phyloP scores from a whole-genome alignment of 192 early-diverging fungal genomes.

The Glomus cerebriforme region DNA sequence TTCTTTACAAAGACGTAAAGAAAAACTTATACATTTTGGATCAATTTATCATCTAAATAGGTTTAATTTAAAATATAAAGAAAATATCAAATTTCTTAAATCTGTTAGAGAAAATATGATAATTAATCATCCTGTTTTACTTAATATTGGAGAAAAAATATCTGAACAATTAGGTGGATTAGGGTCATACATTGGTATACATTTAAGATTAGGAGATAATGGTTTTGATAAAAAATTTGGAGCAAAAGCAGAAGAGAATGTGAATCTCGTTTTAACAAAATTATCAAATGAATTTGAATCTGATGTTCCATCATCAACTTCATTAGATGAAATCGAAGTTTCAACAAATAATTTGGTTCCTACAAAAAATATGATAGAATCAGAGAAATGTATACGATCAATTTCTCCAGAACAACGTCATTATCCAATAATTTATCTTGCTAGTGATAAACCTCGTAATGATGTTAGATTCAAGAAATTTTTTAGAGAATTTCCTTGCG shows the following conservation, averaged over 20 bases:
- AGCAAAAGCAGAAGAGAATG: constrained; percentile 43
- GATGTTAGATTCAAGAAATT: constrained; percentile 12
- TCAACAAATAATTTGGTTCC: not conserved
- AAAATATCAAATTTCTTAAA: constrained; percentile 42
- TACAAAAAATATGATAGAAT: not conserved
- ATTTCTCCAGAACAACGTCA: not conserved
- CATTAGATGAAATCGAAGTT: not conserved
- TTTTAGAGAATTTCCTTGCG: constrained; percentile 47
- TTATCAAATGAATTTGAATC: not conserved
- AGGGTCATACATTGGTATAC: constrained; percentile 50
- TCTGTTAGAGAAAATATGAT: constrained; percentile 54
- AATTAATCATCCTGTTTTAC: constrained; percentile 48
- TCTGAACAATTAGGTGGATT: constrained; percentile 52
- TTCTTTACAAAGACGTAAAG: constrained; percentile 38
- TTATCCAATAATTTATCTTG: constrained; percentile 39
- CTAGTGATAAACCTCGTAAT: constrained; percentile 40
- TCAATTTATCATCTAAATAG: constrained; percentile 52
- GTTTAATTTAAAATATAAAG: constrained; percentile 48
- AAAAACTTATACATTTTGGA: constrained; percentile 55
- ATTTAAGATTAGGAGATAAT: constrained; percentile 51
- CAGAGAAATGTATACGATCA: not conserved
- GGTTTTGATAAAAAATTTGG: constrained; percentile 48
- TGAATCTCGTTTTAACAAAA: constrained; percentile 41
- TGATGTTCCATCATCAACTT: not conserved
- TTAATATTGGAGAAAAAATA: constrained; percentile 45